A percentile compares a stretch with the other conserved stretches of the same genome.
Conservation (phyloP, 2,329 filamentous ascomycete genomes). For the Sarocladium kiliense region DNA sequence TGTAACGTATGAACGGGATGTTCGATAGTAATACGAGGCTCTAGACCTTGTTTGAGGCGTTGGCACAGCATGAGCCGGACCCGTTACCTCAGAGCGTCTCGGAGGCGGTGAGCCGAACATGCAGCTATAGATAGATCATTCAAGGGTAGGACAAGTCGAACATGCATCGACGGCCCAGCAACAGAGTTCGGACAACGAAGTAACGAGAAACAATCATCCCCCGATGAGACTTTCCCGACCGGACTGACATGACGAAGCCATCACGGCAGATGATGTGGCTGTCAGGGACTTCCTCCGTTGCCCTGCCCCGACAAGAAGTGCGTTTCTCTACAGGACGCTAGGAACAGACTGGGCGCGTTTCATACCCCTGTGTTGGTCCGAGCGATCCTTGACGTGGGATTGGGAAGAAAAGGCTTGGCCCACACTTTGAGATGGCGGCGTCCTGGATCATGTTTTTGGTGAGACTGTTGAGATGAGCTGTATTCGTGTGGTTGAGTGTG, state of each 20-base stretch:
- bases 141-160: not conserved
- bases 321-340: not conserved
- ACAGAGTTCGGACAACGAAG: not conserved
- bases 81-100: not conserved
- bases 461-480: not conserved
- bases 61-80: not conserved
- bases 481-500: not conserved
- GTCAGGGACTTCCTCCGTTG: not conserved
- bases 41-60: not conserved
- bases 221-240: no score
- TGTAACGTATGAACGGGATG: not conserved
- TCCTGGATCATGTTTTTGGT: not conserved
- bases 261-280: not conserved
- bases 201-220: not conserved
- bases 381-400: not conserved
- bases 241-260: not conserved
- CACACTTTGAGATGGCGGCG: not conserved
- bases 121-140: not conserved
- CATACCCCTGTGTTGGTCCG: slow-evolving; percentile 2
- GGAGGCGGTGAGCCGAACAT: not conserved
- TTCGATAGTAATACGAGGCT: not conserved
- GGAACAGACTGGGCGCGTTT: slow-evolving; percentile 4
- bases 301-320: not conserved
- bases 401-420: not conserved
- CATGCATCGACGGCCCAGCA: not conserved